A percentile compares a stretch with the other conserved stretches of the same genome.
Conservation (phyloP, 1,139 yeast genomes). For the Geotrichum bryndzae region DNA sequence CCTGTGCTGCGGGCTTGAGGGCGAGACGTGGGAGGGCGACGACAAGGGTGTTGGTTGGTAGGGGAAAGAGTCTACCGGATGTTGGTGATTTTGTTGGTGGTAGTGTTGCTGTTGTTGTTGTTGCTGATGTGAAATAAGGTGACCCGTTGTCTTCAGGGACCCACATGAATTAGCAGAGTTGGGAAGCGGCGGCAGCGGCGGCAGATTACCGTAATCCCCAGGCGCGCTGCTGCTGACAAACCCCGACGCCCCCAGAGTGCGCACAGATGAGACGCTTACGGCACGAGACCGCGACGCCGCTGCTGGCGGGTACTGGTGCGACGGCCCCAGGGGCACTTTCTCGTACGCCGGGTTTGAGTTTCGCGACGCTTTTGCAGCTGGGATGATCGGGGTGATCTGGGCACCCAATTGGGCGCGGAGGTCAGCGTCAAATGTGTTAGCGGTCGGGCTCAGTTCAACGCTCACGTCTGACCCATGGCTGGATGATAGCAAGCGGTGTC, state of each 20-base stretch:
- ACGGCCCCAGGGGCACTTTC: neutral
- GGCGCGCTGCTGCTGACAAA: neutral
- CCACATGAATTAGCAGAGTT: neutral
- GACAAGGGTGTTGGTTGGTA: slow-evolving; percentile 10
- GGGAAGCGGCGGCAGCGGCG: neutral
- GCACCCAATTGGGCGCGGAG: neutral
- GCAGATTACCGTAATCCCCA: neutral
- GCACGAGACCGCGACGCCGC: neutral
- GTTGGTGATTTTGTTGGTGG: neutral
- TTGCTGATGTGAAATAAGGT: slow-evolving; percentile 11
- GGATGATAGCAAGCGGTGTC: neutral
- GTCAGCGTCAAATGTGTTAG: neutral
- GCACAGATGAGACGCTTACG: neutral
- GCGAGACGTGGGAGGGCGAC: slow-evolving; percentile 6
- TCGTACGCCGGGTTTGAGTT: neutral
- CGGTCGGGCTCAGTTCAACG: neutral
- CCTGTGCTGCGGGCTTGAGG: slow-evolving; percentile 20
- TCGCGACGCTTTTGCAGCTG: neutral
- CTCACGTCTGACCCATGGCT: neutral
- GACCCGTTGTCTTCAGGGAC: neutral
- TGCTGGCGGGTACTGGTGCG: neutral
- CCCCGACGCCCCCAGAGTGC: neutral
- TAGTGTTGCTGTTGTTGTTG: slow-evolving; percentile 9
- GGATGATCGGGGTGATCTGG: neutral
- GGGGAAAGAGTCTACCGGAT: neutral